Evolutionary conservation across 148 eudicot genomes (phyloP).

Genomic region (Amaranthus hypochondriacus): DNA sequence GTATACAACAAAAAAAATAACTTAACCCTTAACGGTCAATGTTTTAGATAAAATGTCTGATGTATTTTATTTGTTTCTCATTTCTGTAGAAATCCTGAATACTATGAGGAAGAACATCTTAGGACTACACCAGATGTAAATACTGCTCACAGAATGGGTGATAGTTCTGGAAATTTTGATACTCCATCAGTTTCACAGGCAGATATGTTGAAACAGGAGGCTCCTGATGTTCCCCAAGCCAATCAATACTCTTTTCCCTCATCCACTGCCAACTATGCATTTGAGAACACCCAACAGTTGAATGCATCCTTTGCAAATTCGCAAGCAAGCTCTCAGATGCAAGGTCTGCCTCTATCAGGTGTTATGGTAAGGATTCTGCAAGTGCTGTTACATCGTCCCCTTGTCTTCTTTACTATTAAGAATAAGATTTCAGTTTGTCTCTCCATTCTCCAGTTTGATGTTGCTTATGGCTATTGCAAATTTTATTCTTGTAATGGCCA

Average conservation of each 20-base stretch:
- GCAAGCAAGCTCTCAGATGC: conserved; percentile 65
- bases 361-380: conserved; percentile 47
- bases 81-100: conserved; percentile 65
- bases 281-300: conserved; percentile 61
- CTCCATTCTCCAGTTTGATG: too few relatives aligned
- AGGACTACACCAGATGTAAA: conserved; percentile 53
- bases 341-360: conserved; percentile 54
- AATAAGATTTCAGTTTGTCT: too few relatives aligned
- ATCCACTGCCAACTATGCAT: conserved; percentile 60
- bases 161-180: conserved; percentile 49
- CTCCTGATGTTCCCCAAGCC: conserved; percentile 44
- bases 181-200: conserved; percentile 57
- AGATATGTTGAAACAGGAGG: conserved; percentile 58
- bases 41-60: conserved; percentile 8
- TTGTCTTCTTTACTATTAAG: neutral
- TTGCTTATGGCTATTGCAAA: too few relatives aligned
- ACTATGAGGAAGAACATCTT: conserved; percentile 66
- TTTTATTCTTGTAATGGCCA: too few relatives aligned
- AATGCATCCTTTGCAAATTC: conserved; percentile 49
- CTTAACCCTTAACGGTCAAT: conserved; percentile 1
- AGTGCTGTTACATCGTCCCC: neutral
- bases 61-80: neutral
- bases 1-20: conserved; percentile 26
- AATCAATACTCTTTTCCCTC: conserved; percentile 71
- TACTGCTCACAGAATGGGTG: conserved; percentile 50